Evolutionary conservation across 805 yeast genomes (phyloP), one percentile per base, ranked within the genome.

Genomic region (Ogataea paradorogensis): DNA sequence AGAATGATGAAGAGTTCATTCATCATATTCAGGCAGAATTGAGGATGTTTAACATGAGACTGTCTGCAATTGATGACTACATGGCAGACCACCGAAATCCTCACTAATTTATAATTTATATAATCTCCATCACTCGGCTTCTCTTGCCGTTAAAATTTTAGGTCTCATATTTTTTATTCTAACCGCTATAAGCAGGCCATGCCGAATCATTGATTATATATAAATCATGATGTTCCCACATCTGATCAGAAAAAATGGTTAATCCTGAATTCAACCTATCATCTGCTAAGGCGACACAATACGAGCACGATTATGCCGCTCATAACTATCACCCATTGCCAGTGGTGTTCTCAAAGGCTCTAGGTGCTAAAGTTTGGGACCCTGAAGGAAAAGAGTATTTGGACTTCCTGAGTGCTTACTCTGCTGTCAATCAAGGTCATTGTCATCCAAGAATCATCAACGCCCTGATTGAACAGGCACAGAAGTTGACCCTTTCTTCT

Each of bases 371-470:
- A 50, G 96, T 91, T 15, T 91, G 96, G 96, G 98, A 91, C 63
- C 96, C 97, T 7, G 98, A 91, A 67, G 97, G 96, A 50, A 86
- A 82, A 27, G 90, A 89, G 61, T 91, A 90, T 65, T 70, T 91
- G 50, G 98, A 91, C 65, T 91, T 91, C 59, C 69, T 91, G 45
- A 84, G 95, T 13, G 97, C 97, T 9, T 91, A 91, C 67, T 88
- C 96, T 20, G 98, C 98, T 5, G 96, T 91, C 24, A 91, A 91
- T 70, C 97, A 91, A 66, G 98, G 98, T 44, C 98, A 91, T 63
- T 90, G 97, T 63, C 98, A 91, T 63, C 97, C 98, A 41, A 81
- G 85, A 64, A 90, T 91, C 59, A 74, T 91, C 44, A 71, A 66
- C 30, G 97, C 98, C 3, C 74, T 91, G 45, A 70, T 80, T 30